These are phyloP conservation scores for Tuctoria greenei DNA, from an alignment of 176 grass and related monocot species.

Conservation along the genomic window DNA sequence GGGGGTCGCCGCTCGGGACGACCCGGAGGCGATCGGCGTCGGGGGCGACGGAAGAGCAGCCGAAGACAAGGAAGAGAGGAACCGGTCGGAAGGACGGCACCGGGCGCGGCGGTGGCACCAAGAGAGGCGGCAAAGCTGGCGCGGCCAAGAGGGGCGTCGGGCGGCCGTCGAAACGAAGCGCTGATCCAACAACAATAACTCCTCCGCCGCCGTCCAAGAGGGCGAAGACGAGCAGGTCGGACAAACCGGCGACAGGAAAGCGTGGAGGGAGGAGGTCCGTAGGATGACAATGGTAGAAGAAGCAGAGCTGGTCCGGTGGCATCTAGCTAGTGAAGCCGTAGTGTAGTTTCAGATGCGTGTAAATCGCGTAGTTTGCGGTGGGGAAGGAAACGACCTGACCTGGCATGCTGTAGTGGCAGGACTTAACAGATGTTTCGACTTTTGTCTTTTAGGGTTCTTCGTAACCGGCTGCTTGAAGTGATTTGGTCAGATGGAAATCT, in stretches of 20 bases:
- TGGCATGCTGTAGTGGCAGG: constrained; percentile 11
- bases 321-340: neutral
- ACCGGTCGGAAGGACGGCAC: constrained; percentile 34
- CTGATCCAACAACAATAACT: constrained; percentile 29
- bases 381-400: neutral
- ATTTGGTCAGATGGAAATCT: neutral
- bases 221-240: constrained; percentile 54
- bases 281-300: neutral
- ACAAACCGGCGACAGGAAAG: constrained; percentile 34
- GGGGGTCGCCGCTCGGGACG: constrained; percentile 39
- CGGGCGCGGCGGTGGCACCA: constrained; percentile 48
- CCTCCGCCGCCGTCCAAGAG: constrained; percentile 65
- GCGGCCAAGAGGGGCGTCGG: constrained; percentile 62
- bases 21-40: constrained; percentile 26
- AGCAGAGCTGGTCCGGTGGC: neutral
- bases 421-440: constrained; percentile 23
- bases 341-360: constrained; percentile 19
- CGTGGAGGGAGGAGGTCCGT: constrained; percentile 42
- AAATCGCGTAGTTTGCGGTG: constrained; percentile 12
- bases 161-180: constrained; percentile 60
- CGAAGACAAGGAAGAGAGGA: constrained; percentile 17
- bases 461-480: neutral
- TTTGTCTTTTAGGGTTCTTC: neutral
- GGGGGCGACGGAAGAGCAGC: constrained; percentile 10
- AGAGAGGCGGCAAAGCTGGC: constrained; percentile 20